Evolutionary conservation across 495 filamentous ascomycete species (phyloP).

Genomic region (Penicillium nucicola): DNA sequence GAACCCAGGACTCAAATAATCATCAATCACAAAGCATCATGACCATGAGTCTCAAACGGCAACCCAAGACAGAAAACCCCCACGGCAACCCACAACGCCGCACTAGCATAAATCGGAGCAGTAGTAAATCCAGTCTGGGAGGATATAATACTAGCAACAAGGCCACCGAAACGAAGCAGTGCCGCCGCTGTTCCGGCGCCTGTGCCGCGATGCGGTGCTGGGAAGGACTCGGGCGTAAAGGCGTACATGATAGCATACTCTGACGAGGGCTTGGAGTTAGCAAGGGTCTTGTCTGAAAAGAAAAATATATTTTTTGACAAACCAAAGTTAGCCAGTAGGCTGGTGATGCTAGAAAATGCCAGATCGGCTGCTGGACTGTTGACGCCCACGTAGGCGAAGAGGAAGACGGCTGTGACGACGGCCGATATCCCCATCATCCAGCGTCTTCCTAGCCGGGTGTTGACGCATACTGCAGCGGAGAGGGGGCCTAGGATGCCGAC

Average conservation of each 20-base stretch:
- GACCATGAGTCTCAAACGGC: constrained; percentile 36
- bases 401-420: constrained; percentile 29
- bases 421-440: constrained; percentile 35
- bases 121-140: constrained; percentile 30
- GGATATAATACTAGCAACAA: constrained; percentile 29
- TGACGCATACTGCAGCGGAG: constrained; percentile 25
- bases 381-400: constrained; percentile 32
- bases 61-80: constrained; percentile 26
- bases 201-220: constrained; percentile 50
- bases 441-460: constrained; percentile 27
- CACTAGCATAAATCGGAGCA: constrained; percentile 34
- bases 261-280: neutral
- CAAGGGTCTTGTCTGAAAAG: neutral
- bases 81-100: constrained; percentile 29
- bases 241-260: constrained; percentile 54
- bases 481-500: constrained; percentile 29
- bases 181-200: constrained; percentile 46
- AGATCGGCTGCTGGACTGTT: constrained; percentile 19
- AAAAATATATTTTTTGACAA: neutral
- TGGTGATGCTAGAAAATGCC: constrained; percentile 29
- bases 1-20: too few species aligned
- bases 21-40: constrained; percentile 20
- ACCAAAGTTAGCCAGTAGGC: constrained; percentile 33
- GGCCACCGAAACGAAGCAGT: constrained; percentile 25
- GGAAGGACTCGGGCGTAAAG: constrained; percentile 56